Base-by-base conservation (phyloP, 1,284 basidiomycete species). In the Apiotrichum brassicae region DNA sequence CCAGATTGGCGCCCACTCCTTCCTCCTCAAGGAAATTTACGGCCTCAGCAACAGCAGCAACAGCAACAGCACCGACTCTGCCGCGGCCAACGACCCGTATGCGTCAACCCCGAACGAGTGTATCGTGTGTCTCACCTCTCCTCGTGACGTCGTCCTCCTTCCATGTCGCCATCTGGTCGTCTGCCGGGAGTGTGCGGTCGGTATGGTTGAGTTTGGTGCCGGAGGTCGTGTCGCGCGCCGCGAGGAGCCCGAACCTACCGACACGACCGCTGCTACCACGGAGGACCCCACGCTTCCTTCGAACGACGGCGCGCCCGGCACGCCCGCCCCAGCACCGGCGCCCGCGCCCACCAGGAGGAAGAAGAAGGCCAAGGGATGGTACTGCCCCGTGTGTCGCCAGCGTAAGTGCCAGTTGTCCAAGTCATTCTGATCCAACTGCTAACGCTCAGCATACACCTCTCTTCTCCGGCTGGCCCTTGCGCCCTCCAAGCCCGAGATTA, bases 121-220 rank as follows among this genome's bases (percentile, higher is more conserved):
- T 72, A 82, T 93, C 14, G 77, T 93, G 30, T 93, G 90, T 63
- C 79, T 93, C 26, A 87, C 85, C 3, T 81, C 84, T 0, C 85
- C 89, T 1, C 79, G 88, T 40, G 89, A 92, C 68, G 90, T 93
- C 30, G 86, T 93, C 3, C 79, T 93, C 6, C 79, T 93, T 6
- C 90, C 89, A 0, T 93, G 90, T 68, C 77, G 89, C 47, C 90
- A 93, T 71, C 78, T 93, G 24, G 89, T 93, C 48, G 90, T 90
- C 6, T 93, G 90, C 74, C 82, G 86, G 59, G 89, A 92, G 40
- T 93, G 89, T 61, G 89, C 89, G 0, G 73, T 92, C 38, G 92
- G 92, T 65, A 93, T 93, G 90, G 84, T 93, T 34, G 90, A 93
- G 68, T 93, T 89, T 66, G 90, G 90, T 32, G 90, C 90, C 0